phyloP scores from a whole-genome alignment of 78 protist genomes.

The Dictyostelium intermedium region DNA sequence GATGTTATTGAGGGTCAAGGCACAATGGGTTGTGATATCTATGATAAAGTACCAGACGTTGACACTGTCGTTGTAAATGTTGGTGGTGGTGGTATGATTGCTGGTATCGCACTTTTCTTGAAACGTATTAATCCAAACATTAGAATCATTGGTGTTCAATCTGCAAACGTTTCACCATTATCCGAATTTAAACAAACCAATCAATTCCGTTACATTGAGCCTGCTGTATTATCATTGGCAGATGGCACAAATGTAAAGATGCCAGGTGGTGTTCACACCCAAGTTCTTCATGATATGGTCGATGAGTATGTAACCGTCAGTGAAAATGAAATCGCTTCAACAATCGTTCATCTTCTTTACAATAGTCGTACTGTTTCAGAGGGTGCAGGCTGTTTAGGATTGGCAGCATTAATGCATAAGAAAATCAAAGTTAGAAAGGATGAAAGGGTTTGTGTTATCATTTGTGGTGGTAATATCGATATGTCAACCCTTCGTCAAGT shows the following conservation, averaged over 20 bases:
- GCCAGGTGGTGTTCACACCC: conserved; percentile 87
- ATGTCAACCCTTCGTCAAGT: conserved; percentile 82
- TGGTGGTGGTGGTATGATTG: conserved; percentile 92
- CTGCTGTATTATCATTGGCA: conserved; percentile 75
- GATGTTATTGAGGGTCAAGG: conserved; percentile 89
- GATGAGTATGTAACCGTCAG: conserved; percentile 85
- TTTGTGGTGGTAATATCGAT: conserved; percentile 91
- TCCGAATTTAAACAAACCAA: conserved; percentile 79
- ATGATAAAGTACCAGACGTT: conserved; percentile 73
- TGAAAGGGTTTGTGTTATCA: conserved; percentile 81
- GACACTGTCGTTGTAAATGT: conserved; percentile 86
- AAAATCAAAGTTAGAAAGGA: conserved; percentile 73
- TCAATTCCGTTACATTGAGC: conserved; percentile 60
- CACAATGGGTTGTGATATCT: conserved; percentile 84
- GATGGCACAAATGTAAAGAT: conserved; percentile 88
- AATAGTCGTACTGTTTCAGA: conserved; percentile 85
- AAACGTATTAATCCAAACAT: conserved; percentile 80
- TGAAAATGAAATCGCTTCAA: conserved; percentile 85
- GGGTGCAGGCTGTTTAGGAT: conserved; percentile 88
- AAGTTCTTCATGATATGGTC: conserved; percentile 73
- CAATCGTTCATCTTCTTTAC: conserved; percentile 74
- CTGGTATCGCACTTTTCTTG: conserved; percentile 85
- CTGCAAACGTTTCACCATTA: conserved; percentile 78
- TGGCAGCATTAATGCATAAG: conserved; percentile 85
- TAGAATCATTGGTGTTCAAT: conserved; percentile 87